phyloP scores from a whole-genome alignment of 208 protist species.

The Naegleria lovaniensis region DNA sequence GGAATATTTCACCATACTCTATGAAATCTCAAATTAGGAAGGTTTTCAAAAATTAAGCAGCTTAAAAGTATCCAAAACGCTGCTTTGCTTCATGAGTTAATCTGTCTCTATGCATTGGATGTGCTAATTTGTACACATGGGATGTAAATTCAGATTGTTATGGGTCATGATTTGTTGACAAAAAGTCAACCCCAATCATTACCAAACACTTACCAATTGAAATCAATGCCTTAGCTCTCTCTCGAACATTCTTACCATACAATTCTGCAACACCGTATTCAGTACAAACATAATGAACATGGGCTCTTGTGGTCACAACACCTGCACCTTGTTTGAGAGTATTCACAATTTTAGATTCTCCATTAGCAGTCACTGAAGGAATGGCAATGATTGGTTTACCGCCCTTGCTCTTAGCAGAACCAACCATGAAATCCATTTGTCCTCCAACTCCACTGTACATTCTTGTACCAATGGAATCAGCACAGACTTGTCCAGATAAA shows the following conservation, averaged over 20 bases:
- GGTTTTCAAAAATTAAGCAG: no score
- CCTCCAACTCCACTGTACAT: slow-evolving; percentile 49
- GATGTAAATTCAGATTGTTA: no score
- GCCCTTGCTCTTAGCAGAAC: slow-evolving; percentile 36
- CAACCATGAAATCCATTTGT: slow-evolving; percentile 37
- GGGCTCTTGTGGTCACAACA: slow-evolving; percentile 38
- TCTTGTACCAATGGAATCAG: slow-evolving; percentile 44
- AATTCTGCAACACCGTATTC: slow-evolving; percentile 48
- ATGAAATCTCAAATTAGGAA: no score
- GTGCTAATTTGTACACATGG: no score
- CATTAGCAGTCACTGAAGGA: slow-evolving; percentile 32
- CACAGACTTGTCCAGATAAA: slow-evolving; percentile 48
- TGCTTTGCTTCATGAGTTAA: background rate
- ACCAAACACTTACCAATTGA: slow-evolving; percentile 41
- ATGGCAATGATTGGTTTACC: slow-evolving; percentile 28
- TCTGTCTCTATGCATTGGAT: background rate
- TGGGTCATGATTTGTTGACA: no score
- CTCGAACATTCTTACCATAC: slow-evolving; percentile 41
- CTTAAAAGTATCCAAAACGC: background rate
- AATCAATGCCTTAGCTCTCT: slow-evolving; percentile 45
- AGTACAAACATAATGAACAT: slow-evolving; percentile 50
- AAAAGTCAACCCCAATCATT: background rate
- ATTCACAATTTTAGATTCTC: slow-evolving; percentile 41
- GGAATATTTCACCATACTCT: no score
- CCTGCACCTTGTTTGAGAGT: slow-evolving; percentile 39